Base-by-base conservation (phyloP, 73 alveolate genomes). In the Effrenium voratum region DNA sequence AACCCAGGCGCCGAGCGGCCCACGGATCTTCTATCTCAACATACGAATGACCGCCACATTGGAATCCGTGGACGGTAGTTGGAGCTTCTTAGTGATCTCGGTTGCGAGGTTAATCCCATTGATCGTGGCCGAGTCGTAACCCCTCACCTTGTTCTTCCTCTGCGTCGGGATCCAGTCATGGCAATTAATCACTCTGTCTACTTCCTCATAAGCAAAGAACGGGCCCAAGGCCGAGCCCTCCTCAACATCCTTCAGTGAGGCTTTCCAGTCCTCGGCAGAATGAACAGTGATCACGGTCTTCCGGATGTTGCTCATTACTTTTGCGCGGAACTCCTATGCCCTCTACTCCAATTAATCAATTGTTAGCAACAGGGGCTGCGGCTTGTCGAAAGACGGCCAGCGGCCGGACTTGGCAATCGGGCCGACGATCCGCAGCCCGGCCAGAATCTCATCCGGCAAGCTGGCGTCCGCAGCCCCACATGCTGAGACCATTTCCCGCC, bases 141-240 rank as follows among this genome's bases (percentile, higher is more conserved):
- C 76, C 8, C 76, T 32, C 8, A 63, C 76, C 76, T 63, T 63
- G 76, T 63, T 63, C 76, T 63, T 63, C 76, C n/a, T n/a, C n/a
- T n/a, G n/a, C n/a, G n/a, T 63, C 41, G 76, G 28, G 41, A 38
- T 22, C 76, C 76, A 63, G 19, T 38, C 10, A 26, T 63, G 41
- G 36, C 6, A 32, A 10, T 26, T 38, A 5, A 63, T 15, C 41
- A 63, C 5, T 26, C 28, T 63, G 38, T 32, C 13, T 10, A 63
- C 76, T 10, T 15, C 40, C 34, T 6, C 19, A 32, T 63, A 10
- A 32, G 13, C 36, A 26, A 63, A 63, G 38, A 63, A 63, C 8
- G 76, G 76, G 41, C 34, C 76, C 10, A 63, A 10, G 41, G 76
- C 76, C 13, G 76, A 63, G 19, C 76, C 76, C 30, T 63, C 76